Conservation (phyloP, 1,284 basidiomycete genomes). For the Kalmanozyma brasiliensis region DNA sequence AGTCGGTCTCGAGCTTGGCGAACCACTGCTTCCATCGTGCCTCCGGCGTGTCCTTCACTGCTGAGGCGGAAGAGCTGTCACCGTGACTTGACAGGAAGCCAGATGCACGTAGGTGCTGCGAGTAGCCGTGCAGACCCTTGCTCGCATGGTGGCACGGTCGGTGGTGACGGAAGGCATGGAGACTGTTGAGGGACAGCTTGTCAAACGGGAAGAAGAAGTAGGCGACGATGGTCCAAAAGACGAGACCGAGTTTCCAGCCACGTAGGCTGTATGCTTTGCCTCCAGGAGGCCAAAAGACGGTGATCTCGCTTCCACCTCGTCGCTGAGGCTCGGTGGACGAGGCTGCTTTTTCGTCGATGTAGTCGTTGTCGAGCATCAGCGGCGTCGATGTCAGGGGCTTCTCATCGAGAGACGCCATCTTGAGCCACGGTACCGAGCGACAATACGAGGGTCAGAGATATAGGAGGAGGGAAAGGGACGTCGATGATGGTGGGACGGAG, state of each 20-base stretch:
- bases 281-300: not conserved
- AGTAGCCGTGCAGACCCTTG: constrained; percentile 15
- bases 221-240: not conserved
- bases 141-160: constrained; percentile 9
- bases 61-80: not conserved
- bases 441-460: too few relatives aligned
- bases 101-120: constrained; percentile 10
- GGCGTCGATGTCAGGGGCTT: constrained; percentile 19
- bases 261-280: constrained; percentile 1
- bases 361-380: constrained; percentile 11
- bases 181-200: not conserved
- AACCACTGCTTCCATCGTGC: constrained; percentile 33
- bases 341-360: constrained; percentile 4
- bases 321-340: not conserved
- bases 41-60: constrained; percentile 13
- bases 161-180: not conserved
- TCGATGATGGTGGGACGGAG: not conserved
- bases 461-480: not conserved
- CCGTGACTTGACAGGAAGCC: constrained; percentile 1
- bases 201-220: not conserved
- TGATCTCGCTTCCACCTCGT: not conserved
- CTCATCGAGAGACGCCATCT: constrained; percentile 11
- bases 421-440: too few relatives aligned
- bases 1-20: constrained; percentile 41
- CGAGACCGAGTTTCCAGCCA: not conserved